Conservation (phyloP, 2,329 filamentous ascomycete genomes). For the Aspergillus phoenicis region DNA sequence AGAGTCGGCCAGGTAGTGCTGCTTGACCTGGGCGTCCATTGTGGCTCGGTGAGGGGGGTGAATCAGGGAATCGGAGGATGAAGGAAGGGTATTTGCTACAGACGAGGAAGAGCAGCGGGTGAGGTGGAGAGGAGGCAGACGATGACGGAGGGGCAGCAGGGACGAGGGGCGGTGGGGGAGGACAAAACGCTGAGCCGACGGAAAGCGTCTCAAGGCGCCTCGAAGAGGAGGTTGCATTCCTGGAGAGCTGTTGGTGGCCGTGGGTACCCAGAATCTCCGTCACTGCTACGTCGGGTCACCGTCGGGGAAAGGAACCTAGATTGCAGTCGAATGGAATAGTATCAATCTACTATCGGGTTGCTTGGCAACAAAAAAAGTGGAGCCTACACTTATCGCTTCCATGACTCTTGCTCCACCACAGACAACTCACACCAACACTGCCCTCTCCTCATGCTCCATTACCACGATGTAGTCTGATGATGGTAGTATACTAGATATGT, state of each 20-base stretch:
- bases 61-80: slow-evolving; percentile 15
- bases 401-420: background rate
- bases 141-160: slow-evolving; percentile 15
- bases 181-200: slow-evolving; percentile 23
- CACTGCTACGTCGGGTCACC: slow-evolving; percentile 11
- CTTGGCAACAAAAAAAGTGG: slow-evolving; percentile 22
- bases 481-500: background rate
- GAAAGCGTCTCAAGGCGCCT: slow-evolving; percentile 25
- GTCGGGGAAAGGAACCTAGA: background rate
- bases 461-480: background rate
- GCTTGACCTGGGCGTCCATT: slow-evolving; percentile 47
- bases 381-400: slow-evolving; percentile 1
- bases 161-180: slow-evolving; percentile 23
- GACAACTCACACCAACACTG: background rate
- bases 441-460: background rate
- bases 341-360: slow-evolving; percentile 7
- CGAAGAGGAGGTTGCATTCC: slow-evolving; percentile 27
- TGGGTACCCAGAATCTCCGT: background rate
- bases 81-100: slow-evolving; percentile 21
- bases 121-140: slow-evolving; percentile 21
- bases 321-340: background rate
- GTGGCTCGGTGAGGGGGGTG: slow-evolving; percentile 18
- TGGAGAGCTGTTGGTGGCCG: background rate
- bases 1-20: slow-evolving; percentile 85
- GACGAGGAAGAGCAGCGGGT: slow-evolving; percentile 16